Base-by-base conservation (phyloP, 2,329 filamentous ascomycete species). In the Alternaria rosae region DNA sequence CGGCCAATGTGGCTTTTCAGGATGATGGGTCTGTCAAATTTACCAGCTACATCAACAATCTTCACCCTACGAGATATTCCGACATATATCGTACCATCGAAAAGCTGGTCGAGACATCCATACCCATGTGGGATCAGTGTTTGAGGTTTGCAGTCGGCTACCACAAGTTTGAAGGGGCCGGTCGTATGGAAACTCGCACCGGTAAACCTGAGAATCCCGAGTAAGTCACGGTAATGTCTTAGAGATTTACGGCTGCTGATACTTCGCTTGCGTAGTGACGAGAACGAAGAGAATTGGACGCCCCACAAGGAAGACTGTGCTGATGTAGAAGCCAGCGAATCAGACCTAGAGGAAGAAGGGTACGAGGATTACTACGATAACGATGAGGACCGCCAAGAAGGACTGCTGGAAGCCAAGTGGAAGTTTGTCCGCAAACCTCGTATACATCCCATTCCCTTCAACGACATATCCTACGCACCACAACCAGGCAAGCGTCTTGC, bases 21-120 rank as follows among this genome's bases (percentile, higher is more conserved):
- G 61, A 76, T 2, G 72, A 79, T 9, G 69, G 62, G 5, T 76
- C 32, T 2, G 67, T 73, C 3, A 79, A 72, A 15, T 82, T 87
- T 25, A 77, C 77, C 4, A 85, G 82, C 65, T 87, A 87, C 67
- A 81, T 86, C 72, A 87, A 87, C 70, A 86, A 86, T 64, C 70
- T 86, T 1, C 84, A 87, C 62, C 85, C 85, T 13, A 61, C 13
- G 5, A 69, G 64, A 11, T 65, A 71, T 32, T 26, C 62, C 10
- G 56, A 64, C 0, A 63, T 76, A 21, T 74, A 74, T 48, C 47
- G 54, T 2, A 61, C 59, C 1, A 64, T 75, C 15, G 72, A 74
- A 42, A 54, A 60, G 11, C 32, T 76, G 11, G 61, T 75, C n/a
- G 56, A 62, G 13, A 68, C 50, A 3, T 53, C 64, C 5, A 47